These are phyloP conservation scores for Pterocarpus santalinus DNA, from an alignment of 306 rosid species.

Conservation along the genomic window DNA sequence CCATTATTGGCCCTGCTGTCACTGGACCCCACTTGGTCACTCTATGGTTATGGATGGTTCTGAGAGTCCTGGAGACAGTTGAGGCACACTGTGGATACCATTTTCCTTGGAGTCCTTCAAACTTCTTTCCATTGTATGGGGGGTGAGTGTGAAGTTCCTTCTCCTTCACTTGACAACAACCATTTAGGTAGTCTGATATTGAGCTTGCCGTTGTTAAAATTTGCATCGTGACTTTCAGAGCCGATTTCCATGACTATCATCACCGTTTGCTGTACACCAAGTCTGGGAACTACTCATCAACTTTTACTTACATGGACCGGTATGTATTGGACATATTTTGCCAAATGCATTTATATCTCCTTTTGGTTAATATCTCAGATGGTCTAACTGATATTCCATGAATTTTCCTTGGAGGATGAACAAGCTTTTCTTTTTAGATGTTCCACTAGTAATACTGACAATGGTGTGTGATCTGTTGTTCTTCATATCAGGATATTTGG, in stretches of 20 bases:
- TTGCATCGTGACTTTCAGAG: constrained; percentile 57
- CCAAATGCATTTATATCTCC: not conserved
- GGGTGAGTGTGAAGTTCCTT: constrained; percentile 66
- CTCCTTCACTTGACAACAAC: constrained; percentile 21
- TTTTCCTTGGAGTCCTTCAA: constrained; percentile 96
- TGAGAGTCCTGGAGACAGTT: constrained; percentile 94
- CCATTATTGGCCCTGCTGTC: constrained; percentile 88
- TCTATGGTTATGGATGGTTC: constrained; percentile 91
- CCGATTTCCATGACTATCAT: constrained; percentile 97
- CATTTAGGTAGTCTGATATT: not conserved
- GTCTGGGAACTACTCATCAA: constrained; percentile 97
- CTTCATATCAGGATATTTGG: constrained; percentile 71
- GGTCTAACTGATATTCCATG: not conserved
- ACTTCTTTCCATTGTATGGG: constrained; percentile 92
- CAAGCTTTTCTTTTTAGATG: not conserved
- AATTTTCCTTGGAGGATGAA: constrained; percentile 9
- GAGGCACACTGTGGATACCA: constrained; percentile 96
- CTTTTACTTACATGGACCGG: constrained; percentile 95
- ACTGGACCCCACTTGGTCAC: constrained; percentile 94
- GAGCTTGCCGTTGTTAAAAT: constrained; percentile 41
- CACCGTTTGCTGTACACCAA: constrained; percentile 91
- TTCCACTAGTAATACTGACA: constrained; percentile 20
- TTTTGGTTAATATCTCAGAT: too few relatives aligned
- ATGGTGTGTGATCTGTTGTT: not conserved
- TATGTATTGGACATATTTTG: constrained; percentile 45